Base-by-base conservation (phyloP, 805 yeast genomes). In the Candida sakaeoensis region DNA sequence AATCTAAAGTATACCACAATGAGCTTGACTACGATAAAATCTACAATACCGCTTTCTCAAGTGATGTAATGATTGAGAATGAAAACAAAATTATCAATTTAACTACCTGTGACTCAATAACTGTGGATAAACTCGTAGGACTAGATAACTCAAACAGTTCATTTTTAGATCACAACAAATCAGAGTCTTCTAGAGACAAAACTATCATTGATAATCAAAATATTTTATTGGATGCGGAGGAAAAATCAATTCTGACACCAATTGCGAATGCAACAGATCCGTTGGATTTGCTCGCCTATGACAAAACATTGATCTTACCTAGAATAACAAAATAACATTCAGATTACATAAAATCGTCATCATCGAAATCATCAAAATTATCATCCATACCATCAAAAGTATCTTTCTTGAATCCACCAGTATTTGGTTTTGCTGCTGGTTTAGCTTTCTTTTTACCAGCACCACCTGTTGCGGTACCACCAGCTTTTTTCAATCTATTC, bases 401-500 rank as follows among this genome's bases (percentile, higher is more conserved):
- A 54, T 82, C 88, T 63, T 83, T 82, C 72, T 82, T 85, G 65
- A 74, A 74, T 4, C 65, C 58, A 36, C 77, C 61, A 36, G 64
- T 65, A 46, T 68, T 78, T 38, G 85, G 70, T 59, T 82, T 83
- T 33, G 87, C 83, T 41, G 79, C 64, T 42, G 86, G 83, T 64
- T 85, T 84, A 43, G 88, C 96, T 79, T 90, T 91, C 79, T 85
- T 84, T 77, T 90, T 89, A 65, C 95, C 95, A 27, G 95, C 93
- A 59, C 96, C 96, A 53, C 95, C 95, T 17, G 87, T 77, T 28
- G 91, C 79, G 19, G 95, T 85, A 48, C 91, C 93, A 46, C 93
- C 91, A 40, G 86, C 74, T 59, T 81, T 83, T 52, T 84, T 77
- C 54, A 85, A 68, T 61, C 96, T 80, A 18, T 85, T 88, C 54